Evolutionary conservation across 164 flowering plant genomes (phyloP).

Genomic region (Santalum album): DNA sequence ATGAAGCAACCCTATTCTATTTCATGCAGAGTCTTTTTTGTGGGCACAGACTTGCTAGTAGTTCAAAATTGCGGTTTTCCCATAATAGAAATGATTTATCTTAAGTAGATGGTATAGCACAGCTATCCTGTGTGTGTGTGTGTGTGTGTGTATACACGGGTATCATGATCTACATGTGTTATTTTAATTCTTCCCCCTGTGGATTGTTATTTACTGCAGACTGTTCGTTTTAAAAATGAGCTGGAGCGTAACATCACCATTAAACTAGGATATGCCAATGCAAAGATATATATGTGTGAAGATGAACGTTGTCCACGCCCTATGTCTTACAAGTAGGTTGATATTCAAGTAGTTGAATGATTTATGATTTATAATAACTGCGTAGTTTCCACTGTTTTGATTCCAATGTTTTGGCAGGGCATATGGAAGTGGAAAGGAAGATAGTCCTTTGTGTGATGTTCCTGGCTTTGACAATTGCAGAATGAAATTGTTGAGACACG

Average conservation of each 20-base stretch:
- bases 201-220: slow-evolving; percentile 32
- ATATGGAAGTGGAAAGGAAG: slow-evolving; percentile 98
- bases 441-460: slow-evolving; percentile 85
- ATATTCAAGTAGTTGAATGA: not conserved
- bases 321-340: slow-evolving; percentile 74
- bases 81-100: too few species aligned
- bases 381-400: slow-evolving; percentile 1
- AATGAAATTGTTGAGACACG: slow-evolving; percentile 90
- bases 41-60: too few species aligned
- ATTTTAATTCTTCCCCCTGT: too few species aligned
- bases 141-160: too few species aligned
- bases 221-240: slow-evolving; percentile 94
- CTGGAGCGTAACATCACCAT: slow-evolving; percentile 93
- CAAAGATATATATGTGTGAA: slow-evolving; percentile 91
- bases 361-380: not conserved
- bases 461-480: slow-evolving; percentile 86
- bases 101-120: too few species aligned
- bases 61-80: too few species aligned
- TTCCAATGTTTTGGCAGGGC: slow-evolving; percentile 46
- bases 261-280: slow-evolving; percentile 96
- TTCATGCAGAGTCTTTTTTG: too few species aligned
- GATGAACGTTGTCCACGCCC: slow-evolving; percentile 88
- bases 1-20: too few species aligned
- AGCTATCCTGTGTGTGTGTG: too few species aligned
- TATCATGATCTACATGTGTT: too few species aligned